A percentile compares a stretch with the other conserved stretches of the same genome.
phyloP scores from a whole-genome alignment of 331 rosid species.

The Arachis monticola region DNA sequence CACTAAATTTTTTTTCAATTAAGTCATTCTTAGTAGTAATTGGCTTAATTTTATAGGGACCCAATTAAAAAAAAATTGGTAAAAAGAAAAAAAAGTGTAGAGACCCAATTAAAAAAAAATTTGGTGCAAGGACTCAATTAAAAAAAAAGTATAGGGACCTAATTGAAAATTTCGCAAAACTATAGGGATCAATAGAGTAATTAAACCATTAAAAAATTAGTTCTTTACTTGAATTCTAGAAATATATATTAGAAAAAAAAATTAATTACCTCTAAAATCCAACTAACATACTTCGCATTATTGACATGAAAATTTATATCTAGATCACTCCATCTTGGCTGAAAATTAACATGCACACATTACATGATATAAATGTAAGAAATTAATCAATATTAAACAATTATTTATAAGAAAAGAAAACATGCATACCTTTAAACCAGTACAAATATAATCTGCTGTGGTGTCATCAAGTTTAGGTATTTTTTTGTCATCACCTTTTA shows the following conservation, averaged over 20 bases:
- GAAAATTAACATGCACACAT: constrained; percentile 25
- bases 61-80: no score
- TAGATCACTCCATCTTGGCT: constrained; percentile 96
- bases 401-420: constrained; percentile 10
- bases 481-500: constrained; percentile 80
- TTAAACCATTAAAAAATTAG: no score
- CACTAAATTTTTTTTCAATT: no score
- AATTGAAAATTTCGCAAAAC: no score
- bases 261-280: constrained; percentile 87
- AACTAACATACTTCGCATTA: constrained; percentile 96
- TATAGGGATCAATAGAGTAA: no score
- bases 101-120: no score
- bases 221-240: no score
- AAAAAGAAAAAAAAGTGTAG: no score
- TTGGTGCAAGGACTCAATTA: no score
- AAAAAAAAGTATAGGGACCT: no score
- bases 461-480: constrained; percentile 73
- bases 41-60: no score
- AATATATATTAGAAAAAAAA: neutral
- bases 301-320: constrained; percentile 96
- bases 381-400: constrained; percentile 13
- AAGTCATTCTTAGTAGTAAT: no score
- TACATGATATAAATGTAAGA: neutral
- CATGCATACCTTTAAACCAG: constrained; percentile 73
- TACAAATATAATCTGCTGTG: constrained; percentile 61